Conservation (phyloP, 441 rosid species). For the Viola pubescens region DNA sequence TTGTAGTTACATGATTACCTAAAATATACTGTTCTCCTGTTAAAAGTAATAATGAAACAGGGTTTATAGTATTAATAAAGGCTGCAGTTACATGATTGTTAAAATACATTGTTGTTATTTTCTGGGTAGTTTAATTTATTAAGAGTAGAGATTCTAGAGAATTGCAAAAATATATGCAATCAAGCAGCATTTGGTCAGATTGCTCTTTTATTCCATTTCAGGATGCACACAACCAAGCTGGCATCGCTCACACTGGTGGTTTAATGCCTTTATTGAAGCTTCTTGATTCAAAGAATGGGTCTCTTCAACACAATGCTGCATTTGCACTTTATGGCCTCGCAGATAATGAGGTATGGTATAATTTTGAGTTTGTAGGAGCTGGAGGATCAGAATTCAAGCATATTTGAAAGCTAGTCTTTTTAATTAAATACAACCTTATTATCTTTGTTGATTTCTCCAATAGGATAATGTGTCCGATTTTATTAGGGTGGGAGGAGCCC, state of each 20-base stretch:
- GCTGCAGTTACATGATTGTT: no score
- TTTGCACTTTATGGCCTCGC: slow-evolving; percentile 98
- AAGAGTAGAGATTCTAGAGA: no score
- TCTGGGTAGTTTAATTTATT: no score
- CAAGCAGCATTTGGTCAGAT: neutral
- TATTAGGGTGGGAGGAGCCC: slow-evolving; percentile 95
- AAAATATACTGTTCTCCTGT: no score
- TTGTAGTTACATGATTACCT: no score
- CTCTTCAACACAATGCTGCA: slow-evolving; percentile 97
- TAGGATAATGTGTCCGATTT: slow-evolving; percentile 96
- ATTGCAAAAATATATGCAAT: neutral
- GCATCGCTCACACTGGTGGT: slow-evolving; percentile 92
- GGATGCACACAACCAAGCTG: slow-evolving; percentile 96
- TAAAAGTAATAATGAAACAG: no score
- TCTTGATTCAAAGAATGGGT: slow-evolving; percentile 92
- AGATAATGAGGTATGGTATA: slow-evolving; percentile 77
- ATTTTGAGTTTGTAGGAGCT: neutral
- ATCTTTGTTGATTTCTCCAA: slow-evolving; percentile 19
- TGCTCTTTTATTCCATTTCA: slow-evolving; percentile 25
- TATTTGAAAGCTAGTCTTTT: slow-evolving; percentile 7
- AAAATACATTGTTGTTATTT: neutral
- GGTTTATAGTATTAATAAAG: no score
- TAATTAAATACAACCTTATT: slow-evolving; percentile 13
- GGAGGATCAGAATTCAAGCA: slow-evolving; percentile 13
- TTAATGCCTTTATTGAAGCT: slow-evolving; percentile 80